Conservation (phyloP, 331 rosid genomes). For the Spiraea crenata region DNA sequence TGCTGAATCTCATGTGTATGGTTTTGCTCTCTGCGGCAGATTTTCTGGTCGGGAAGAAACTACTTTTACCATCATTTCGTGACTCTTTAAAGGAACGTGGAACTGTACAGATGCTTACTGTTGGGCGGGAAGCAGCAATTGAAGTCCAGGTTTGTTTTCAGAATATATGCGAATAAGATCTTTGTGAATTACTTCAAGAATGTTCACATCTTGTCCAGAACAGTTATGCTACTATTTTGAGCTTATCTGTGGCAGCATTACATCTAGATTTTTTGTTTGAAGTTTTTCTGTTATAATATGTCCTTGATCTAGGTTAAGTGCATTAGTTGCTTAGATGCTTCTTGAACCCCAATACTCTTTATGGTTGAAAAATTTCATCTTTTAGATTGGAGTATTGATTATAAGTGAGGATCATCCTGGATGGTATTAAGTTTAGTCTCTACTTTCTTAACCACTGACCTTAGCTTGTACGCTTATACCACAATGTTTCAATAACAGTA, state of each 20-base stretch:
- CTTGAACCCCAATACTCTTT: not conserved
- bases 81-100: conserved; percentile 92
- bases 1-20: conserved; percentile 57
- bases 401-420: not conserved
- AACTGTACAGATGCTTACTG: conserved; percentile 90
- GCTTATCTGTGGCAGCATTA: not conserved
- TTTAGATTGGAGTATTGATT: not conserved
- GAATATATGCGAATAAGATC: conserved; percentile 1
- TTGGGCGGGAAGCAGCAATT: conserved; percentile 90
- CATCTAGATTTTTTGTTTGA: not conserved
- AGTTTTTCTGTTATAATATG: too few relatives aligned
- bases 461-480: not conserved
- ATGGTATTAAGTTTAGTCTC: not conserved
- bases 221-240: not conserved
- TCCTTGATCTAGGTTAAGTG: not conserved
- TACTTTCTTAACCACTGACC: not conserved
- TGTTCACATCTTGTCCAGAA: not conserved
- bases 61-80: conserved; percentile 77
- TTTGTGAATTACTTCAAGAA: not conserved
- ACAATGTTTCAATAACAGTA: not conserved
- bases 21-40: conserved; percentile 91
- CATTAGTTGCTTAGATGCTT: not conserved
- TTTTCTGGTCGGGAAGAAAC: conserved; percentile 82
- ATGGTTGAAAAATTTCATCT: too few relatives aligned
- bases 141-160: conserved; percentile 88